Conservation (phyloP, 345 rosid genomes). For the Carallia pectinifolia region DNA sequence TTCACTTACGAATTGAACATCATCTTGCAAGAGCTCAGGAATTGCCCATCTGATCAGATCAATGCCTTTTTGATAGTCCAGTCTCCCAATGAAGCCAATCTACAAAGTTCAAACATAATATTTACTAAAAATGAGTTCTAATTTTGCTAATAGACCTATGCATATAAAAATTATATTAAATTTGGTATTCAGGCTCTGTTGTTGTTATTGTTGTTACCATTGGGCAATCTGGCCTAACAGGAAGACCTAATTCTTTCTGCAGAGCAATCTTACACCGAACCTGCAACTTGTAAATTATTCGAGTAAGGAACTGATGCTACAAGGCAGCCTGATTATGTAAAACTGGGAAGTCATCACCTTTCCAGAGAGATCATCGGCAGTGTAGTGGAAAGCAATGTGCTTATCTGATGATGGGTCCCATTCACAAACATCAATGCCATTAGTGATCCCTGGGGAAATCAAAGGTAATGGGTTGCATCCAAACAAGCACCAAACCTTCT, state of each 20-base stretch:
- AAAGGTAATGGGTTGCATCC: background rate
- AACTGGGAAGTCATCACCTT: slow-evolving; percentile 48
- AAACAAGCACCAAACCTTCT: slow-evolving; percentile 1
- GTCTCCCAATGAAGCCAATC: slow-evolving; percentile 96
- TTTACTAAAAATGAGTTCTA: slow-evolving; percentile 12
- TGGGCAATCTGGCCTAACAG: slow-evolving; percentile 80
- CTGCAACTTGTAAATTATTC: slow-evolving; percentile 39
- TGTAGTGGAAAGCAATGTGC: slow-evolving; percentile 60
- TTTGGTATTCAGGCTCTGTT: no score
- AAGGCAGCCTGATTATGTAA: slow-evolving; percentile 1
- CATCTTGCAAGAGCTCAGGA: slow-evolving; percentile 78
- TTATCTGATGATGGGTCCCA: slow-evolving; percentile 86
- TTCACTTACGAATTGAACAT: slow-evolving; percentile 84
- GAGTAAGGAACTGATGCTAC: slow-evolving; percentile 21
- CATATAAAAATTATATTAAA: slow-evolving; percentile 8
- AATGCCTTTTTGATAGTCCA: slow-evolving; percentile 94
- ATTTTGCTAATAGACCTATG: background rate
- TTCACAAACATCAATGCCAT: slow-evolving; percentile 76
- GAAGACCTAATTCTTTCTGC: slow-evolving; percentile 89
- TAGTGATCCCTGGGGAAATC: slow-evolving; percentile 65
- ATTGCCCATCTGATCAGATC: slow-evolving; percentile 67
- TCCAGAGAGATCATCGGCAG: slow-evolving; percentile 64
- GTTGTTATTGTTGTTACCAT: slow-evolving; percentile 42
- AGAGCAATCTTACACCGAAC: slow-evolving; percentile 75
- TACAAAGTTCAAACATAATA: slow-evolving; percentile 31